phyloP scores from a whole-genome alignment of 2,329 filamentous ascomycete species.

The Zymoseptoria passerinii region DNA sequence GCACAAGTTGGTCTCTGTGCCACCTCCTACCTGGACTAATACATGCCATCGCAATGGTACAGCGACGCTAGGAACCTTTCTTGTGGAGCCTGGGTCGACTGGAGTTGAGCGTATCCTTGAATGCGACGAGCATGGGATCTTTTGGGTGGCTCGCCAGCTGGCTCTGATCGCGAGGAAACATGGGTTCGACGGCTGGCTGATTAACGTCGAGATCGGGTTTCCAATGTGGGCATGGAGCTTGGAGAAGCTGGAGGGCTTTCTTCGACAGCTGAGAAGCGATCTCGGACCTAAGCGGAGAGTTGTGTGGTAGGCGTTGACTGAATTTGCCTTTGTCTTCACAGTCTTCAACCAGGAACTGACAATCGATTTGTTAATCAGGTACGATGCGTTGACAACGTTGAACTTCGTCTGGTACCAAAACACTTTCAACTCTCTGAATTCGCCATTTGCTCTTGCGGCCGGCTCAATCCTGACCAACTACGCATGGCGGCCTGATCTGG shows the following conservation, averaged over 20 bases:
- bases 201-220: slow-evolving; percentile 41
- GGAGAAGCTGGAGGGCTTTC: slow-evolving; percentile 29
- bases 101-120: slow-evolving; percentile 27
- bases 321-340: not conserved
- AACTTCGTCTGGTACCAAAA: slow-evolving; percentile 41
- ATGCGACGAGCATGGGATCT: slow-evolving; percentile 1
- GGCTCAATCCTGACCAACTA: slow-evolving; percentile 40
- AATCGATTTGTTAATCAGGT: slow-evolving; percentile 25
- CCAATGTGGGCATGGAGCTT: slow-evolving; percentile 27
- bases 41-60: slow-evolving; percentile 41
- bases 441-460: slow-evolving; percentile 32
- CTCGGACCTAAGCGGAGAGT: slow-evolving; percentile 25
- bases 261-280: slow-evolving; percentile 30
- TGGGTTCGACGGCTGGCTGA: slow-evolving; percentile 42
- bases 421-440: slow-evolving; percentile 33
- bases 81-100: slow-evolving; percentile 36
- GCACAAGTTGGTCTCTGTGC: slow-evolving; percentile 39
- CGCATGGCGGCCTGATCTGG: slow-evolving; percentile 32
- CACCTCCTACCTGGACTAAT: slow-evolving; percentile 40
- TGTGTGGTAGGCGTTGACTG: slow-evolving; percentile 32
- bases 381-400: slow-evolving; percentile 37
- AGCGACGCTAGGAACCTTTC: slow-evolving; percentile 35
- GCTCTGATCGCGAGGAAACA: slow-evolving; percentile 33
- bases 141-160: slow-evolving; percentile 31
- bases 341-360: not conserved